phyloP scores from a whole-genome alignment of 1,139 yeast species.

The Nematodospora anomalae region DNA sequence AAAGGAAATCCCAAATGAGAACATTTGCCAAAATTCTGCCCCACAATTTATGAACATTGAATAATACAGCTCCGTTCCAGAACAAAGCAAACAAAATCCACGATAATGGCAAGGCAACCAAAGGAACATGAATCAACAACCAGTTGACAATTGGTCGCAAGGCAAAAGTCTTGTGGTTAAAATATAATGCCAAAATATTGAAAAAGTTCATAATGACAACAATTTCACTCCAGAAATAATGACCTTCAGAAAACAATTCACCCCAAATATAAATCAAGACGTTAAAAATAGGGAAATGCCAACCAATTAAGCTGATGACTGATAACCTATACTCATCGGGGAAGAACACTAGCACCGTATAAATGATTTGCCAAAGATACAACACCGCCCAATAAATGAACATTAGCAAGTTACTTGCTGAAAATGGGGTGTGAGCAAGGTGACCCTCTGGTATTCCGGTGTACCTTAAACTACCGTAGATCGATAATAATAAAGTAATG shows the following conservation, averaged over 20 bases:
- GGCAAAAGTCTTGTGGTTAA: conserved; percentile 59
- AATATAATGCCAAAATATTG: conserved; percentile 57
- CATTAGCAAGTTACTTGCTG: conserved; percentile 54
- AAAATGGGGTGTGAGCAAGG: conserved; percentile 63
- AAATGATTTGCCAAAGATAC: conserved; percentile 53
- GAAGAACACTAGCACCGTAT: conserved; percentile 52
- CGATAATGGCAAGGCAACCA: conserved; percentile 66
- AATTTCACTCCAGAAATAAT: conserved; percentile 55
- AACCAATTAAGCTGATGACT: conserved; percentile 44
- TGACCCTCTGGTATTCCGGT: conserved; percentile 23
- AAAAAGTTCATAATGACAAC: conserved; percentile 56
- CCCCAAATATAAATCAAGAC: conserved; percentile 61
- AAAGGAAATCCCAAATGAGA: conserved; percentile 73
- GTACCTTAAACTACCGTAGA: conserved; percentile 53
- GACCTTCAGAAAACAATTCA: conserved; percentile 55
- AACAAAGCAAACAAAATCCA: conserved; percentile 73
- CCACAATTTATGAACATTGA: conserved; percentile 54
- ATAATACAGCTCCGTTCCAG: conserved; percentile 81
- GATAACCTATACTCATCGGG: conserved; percentile 35
- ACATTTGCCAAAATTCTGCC: conserved; percentile 73
- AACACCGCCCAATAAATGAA: conserved; percentile 59
- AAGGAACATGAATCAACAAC: conserved; percentile 62
- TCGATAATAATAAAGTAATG: conserved; percentile 51
- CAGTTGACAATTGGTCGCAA: conserved; percentile 50
- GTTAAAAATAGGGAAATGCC: conserved; percentile 66